These are phyloP conservation scores for Flaveria floridana DNA, from an alignment of 140 eudicot genomes.

Conservation along the genomic window DNA sequence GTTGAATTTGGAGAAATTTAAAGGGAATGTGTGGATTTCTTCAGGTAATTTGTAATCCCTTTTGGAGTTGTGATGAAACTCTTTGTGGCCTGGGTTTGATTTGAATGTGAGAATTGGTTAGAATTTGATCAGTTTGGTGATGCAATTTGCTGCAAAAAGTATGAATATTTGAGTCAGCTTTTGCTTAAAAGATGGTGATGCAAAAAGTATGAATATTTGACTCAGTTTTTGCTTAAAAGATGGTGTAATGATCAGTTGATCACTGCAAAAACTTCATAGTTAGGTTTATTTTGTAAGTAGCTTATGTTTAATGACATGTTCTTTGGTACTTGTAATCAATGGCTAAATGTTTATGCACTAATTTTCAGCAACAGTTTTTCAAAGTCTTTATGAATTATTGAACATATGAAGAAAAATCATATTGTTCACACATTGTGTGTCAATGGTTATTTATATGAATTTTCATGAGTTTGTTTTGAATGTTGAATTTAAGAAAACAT, in stretches of 20 bases:
- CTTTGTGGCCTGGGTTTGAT: neutral
- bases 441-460: neutral
- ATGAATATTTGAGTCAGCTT: neutral
- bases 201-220: neutral
- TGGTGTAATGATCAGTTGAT: neutral
- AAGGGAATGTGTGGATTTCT: neutral
- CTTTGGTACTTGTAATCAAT: neutral
- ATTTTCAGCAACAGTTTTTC: neutral
- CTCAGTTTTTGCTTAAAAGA: neutral
- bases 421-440: neutral
- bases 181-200: neutral
- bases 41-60: constrained; percentile 28
- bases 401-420: neutral
- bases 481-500: neutral
- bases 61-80: neutral
- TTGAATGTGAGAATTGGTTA: constrained; percentile 2
- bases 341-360: neutral
- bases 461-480: neutral
- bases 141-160: neutral
- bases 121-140: neutral
- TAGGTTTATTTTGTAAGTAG: neutral
- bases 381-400: neutral
- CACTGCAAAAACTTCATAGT: neutral
- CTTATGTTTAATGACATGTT: neutral
- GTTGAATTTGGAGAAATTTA: constrained; percentile 20